Base-by-base conservation (phyloP, 192 early-diverging fungal genomes). In the Mortierella claussenii region DNA sequence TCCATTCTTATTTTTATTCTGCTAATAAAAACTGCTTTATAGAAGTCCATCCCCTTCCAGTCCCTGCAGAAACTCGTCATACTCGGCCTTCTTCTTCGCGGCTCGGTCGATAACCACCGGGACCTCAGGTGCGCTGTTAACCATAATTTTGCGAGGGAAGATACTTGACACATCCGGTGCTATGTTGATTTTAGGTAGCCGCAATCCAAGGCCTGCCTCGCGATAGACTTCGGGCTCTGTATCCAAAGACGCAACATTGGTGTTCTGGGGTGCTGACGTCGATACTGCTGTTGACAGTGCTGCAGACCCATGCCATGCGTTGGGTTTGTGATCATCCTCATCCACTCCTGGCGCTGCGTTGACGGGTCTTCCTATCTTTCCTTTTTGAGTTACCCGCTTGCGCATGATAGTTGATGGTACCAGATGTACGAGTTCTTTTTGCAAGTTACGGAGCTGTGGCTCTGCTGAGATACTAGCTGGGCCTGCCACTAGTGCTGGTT, bases 371-470 rank as follows among this genome's bases (percentile, higher is more conserved):
- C 73, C 73, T 45, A 76, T 76, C 64, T 67, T 76, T 44, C 73
- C 73, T 36, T 76, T 76, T 33, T 76, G 73, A n/a, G 64, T 49
- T 18, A 67, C 73, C 4, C 73, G 65, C 31, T 76, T 76, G 20
- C 73, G 64, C 73, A 76, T 76, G 37, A 76, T 67, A 6, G 55
- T 48, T 8, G 73, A 76, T 32, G 73, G 73, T 11, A 76, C 73
- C 1, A 76, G 46, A 60, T 66, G 63, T 2, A 67, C 64, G 4
- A 76, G 31, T 31, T 76, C 73, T 55, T 67, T 76, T 49, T 76
- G 73, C 43, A 76, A 44, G 26, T 76, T 76, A 4, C 73, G 63
- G 10, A 76, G 73, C 30, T 76, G 73, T 11, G 73, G 73, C 40
- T 76, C 64, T 15, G 61, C 73, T 27, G 73, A 67, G 7, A 76